These are phyloP conservation scores for Knufia fluminis DNA, from an alignment of 2,329 filamentous ascomycete genomes.

Conservation along the genomic window DNA sequence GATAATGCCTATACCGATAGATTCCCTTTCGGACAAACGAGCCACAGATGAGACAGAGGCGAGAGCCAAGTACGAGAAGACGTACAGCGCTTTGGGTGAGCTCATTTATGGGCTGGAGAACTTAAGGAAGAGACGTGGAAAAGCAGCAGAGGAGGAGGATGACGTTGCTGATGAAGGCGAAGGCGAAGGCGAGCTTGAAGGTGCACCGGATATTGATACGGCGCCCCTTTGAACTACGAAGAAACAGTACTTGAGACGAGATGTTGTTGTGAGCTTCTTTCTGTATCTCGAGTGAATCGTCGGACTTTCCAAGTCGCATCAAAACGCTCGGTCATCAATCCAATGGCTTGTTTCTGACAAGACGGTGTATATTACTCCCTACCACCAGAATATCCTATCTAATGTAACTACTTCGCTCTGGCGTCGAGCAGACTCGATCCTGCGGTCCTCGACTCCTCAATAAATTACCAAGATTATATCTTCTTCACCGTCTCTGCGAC, in stretches of 20 bases:
- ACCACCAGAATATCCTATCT: too few species aligned
- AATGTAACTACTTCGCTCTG: too few species aligned
- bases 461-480: neutral
- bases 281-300: too few species aligned
- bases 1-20: neutral
- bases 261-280: too few species aligned
- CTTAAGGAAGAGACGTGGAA: conserved; percentile 29
- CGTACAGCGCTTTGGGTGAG: conserved; percentile 21
- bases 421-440: too few species aligned
- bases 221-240: too few species aligned
- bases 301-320: too few species aligned
- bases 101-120: conserved; percentile 32
- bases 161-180: conserved; percentile 12
- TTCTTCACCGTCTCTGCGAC: conserved; percentile 10
- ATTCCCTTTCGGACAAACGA: neutral
- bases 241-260: too few species aligned
- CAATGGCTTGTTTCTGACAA: too few species aligned
- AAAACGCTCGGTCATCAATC: too few species aligned
- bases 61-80: conserved; percentile 4
- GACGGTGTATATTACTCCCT: too few species aligned
- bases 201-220: neutral
- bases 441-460: too few species aligned
- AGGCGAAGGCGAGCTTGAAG: conserved; percentile 1
- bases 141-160: conserved; percentile 13
- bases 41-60: neutral